A percentile compares a stretch with the other conserved stretches of the same genome.
phyloP scores from a whole-genome alignment of 169 alveolate genomes.

The Eimeria acervulina region DNA sequence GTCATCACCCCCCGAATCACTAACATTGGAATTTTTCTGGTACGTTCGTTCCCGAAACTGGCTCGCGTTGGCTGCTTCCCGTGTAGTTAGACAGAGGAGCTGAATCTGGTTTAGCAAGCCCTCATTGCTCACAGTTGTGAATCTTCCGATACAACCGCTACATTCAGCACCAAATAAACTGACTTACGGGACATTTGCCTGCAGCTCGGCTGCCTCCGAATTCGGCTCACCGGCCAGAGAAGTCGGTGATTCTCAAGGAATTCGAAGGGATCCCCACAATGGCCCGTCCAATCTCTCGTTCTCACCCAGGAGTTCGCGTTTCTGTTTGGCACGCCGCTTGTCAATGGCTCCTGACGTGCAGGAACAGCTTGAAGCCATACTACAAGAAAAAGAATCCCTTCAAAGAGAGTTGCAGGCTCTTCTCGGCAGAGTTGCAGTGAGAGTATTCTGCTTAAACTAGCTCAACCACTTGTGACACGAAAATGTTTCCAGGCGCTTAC shows the following conservation, averaged over 20 bases:
- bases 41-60: not conserved
- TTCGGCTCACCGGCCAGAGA: not conserved
- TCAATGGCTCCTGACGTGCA: slow-evolving; percentile 32
- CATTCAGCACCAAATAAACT: not conserved
- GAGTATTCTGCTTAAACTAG: not conserved
- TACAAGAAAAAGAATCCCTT: slow-evolving; percentile 3
- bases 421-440: slow-evolving; percentile 55
- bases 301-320: not conserved
- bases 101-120: not conserved
- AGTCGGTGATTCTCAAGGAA: not conserved
- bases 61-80: not conserved
- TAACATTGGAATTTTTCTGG: slow-evolving; percentile 37
- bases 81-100: not conserved
- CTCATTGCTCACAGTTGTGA: not conserved
- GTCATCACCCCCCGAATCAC: not conserved
- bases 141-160: not conserved
- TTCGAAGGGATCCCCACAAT: not conserved
- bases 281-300: not conserved
- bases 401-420: slow-evolving; percentile 22
- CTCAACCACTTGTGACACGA: not conserved
- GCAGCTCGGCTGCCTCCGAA: slow-evolving; percentile 28
- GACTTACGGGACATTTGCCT: not conserved
- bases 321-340: not conserved
- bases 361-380: slow-evolving; percentile 18
- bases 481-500: not conserved